Conservation (phyloP, 495 filamentous ascomycete genomes). For the Penicillium pulvis region DNA sequence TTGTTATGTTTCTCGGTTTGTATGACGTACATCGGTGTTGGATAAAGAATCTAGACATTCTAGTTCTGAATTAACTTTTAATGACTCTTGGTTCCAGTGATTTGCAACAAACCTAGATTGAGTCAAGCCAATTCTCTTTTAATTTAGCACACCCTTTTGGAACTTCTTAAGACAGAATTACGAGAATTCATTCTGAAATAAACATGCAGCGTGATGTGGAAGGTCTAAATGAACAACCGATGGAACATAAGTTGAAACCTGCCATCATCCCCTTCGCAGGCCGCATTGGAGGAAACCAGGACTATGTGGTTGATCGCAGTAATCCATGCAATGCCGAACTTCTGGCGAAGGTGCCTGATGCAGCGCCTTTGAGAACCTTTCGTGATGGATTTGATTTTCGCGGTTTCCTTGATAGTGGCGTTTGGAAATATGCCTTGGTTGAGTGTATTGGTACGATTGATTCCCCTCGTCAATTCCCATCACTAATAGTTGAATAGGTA, state of each 20-base stretch:
- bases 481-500: no score
- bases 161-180: no score
- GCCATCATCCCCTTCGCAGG: constrained; percentile 36
- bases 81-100: no score
- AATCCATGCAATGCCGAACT: constrained; percentile 27
- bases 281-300: constrained; percentile 44
- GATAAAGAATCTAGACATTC: no score
- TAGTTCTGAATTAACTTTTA: no score
- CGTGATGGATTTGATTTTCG: constrained; percentile 25
- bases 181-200: no score
- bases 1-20: not conserved
- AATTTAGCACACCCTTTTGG: no score
- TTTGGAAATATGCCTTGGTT: constrained; percentile 39
- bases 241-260: not conserved
- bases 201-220: no score
- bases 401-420: constrained; percentile 26
- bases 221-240: no score
- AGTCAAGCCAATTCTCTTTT: no score
- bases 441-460: constrained; percentile 22
- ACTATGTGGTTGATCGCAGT: constrained; percentile 30
- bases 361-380: constrained; percentile 30
- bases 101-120: no score
- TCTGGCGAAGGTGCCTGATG: constrained; percentile 35
- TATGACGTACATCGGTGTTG: not conserved
- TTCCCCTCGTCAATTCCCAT: no score